Base-by-base conservation (phyloP, 495 filamentous ascomycete genomes). In the Penicillium waksmanii region DNA sequence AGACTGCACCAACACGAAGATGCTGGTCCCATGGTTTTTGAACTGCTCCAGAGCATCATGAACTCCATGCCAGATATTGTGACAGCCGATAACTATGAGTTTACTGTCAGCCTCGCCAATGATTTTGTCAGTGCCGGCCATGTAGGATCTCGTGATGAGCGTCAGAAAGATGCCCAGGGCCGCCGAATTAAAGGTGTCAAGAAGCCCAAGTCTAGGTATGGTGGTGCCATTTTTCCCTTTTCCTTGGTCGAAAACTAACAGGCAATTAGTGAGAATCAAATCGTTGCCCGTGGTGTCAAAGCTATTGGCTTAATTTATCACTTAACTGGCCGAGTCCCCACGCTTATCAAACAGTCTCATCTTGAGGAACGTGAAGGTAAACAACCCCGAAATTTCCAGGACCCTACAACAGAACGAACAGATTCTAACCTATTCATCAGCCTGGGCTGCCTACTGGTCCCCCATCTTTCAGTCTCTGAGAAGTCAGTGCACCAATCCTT, bases 381-480 rank as follows among this genome's bases (percentile, higher is more conserved):
- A 80, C 51, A 64, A 48, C 19, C 21, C 33, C 34, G 27, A 35
- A 17, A 19, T 17, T 1, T 25, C 44, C 2, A 18, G 21, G 2
- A 36, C 8, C 12, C 4, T 15, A 31, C 23, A 23, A 23, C 23
- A 23, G 23, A 23, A 23, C 5, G 50, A 21, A 17, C 5, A 46
- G 6, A 1, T 43, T 40, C 65, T 74, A 50, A 77, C 47, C 15
- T 18, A 3, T 43, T 53, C 21, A 5, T 15, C 51, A 92, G 95
- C 95, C 36, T 99, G 95, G 95, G 90, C 91, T 33, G 91, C 96
- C 13, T 99, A 99, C 71, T 99, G 95, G 95, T 88, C 93, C 15
- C 96, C 93, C 21, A 94, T 98, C 34, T 94, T 98, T 77, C 85
- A 89, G 59, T 88, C 91, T 12, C 77, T 98, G 31, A 95, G 90